phyloP scores from a whole-genome alignment of 345 rosid genomes.

The Aurinia saxatilis region DNA sequence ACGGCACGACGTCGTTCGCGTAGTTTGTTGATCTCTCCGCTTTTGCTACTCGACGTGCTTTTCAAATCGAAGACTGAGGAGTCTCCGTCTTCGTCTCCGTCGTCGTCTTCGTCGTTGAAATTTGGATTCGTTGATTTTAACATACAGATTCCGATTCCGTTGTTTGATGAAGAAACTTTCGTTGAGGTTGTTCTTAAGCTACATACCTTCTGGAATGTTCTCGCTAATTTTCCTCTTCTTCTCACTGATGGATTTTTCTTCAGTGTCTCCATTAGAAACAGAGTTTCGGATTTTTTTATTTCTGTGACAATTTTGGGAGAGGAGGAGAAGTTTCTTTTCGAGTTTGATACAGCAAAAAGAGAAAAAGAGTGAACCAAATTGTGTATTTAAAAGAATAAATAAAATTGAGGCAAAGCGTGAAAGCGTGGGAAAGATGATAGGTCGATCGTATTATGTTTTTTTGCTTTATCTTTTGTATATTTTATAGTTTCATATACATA shows the following conservation, averaged over 20 bases:
- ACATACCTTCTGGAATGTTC: constrained; percentile 65
- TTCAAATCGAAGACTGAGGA: constrained; percentile 28
- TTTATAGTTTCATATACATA: not conserved
- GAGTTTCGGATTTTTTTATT: no score
- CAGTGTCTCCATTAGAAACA: constrained; percentile 40
- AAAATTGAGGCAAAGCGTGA: constrained; percentile 23
- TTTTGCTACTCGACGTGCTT: constrained; percentile 19
- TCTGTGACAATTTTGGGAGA: no score
- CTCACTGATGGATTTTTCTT: constrained; percentile 43
- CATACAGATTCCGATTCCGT: constrained; percentile 70
- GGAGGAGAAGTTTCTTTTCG: not conserved
- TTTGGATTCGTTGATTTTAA: constrained; percentile 43
- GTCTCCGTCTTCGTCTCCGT: constrained; percentile 7
- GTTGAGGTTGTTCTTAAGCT: constrained; percentile 38
- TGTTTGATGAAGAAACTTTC: constrained; percentile 48
- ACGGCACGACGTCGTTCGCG: constrained; percentile 43
- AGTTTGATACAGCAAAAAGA: constrained; percentile 7
- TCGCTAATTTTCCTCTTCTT: constrained; percentile 48
- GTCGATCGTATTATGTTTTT: constrained; percentile 15
- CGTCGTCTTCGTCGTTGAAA: constrained; percentile 28
- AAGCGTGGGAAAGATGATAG: constrained; percentile 28
- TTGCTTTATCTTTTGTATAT: constrained; percentile 3
- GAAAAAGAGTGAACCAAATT: not conserved
- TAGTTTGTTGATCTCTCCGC: constrained; percentile 7
- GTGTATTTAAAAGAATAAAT: not conserved